phyloP scores from a whole-genome alignment of 2,329 filamentous ascomycete genomes.

The Apiospora aurea region DNA sequence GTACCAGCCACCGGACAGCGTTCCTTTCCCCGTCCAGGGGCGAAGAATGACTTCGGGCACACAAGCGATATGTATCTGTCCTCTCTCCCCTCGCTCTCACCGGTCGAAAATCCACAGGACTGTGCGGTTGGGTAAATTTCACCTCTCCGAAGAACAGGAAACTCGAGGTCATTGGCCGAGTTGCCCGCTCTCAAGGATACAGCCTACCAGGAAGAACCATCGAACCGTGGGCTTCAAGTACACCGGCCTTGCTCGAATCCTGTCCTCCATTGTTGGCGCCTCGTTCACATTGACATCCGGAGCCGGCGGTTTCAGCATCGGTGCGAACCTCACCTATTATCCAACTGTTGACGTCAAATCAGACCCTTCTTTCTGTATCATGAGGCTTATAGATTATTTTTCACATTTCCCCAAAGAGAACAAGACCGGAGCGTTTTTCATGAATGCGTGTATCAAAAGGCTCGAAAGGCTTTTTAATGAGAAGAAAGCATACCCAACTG shows the following conservation, averaged over 20 bases:
- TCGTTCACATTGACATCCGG: constrained; percentile 26
- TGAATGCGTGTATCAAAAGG: constrained; percentile 19
- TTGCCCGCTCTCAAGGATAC: constrained; percentile 18
- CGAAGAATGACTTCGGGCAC: not conserved
- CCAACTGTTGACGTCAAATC: constrained; percentile 12
- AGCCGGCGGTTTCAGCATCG: constrained; percentile 26
- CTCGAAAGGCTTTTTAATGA: constrained; percentile 21
- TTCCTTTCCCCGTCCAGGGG: not conserved
- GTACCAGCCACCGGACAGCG: not conserved
- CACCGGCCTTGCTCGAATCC: not conserved
- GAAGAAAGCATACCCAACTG: constrained; percentile 19
- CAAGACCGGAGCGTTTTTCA: not conserved
- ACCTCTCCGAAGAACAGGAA: constrained; percentile 13
- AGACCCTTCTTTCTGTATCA: constrained; percentile 12
- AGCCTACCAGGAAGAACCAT: not conserved
- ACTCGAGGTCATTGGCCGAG: constrained; percentile 24
- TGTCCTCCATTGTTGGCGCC: not conserved
- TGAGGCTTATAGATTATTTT: not conserved
- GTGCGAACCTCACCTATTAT: constrained; percentile 21
- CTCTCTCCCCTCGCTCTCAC: constrained; percentile 23
- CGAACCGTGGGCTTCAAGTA: constrained; percentile 5
- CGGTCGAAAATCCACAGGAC: not conserved
- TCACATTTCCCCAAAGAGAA: not conserved
- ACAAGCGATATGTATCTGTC: constrained; percentile 17
- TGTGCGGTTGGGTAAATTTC: constrained; percentile 17